These are phyloP conservation scores for Penstemon eatonii DNA, from an alignment of 257 asterid genomes.

Conservation along the genomic window DNA sequence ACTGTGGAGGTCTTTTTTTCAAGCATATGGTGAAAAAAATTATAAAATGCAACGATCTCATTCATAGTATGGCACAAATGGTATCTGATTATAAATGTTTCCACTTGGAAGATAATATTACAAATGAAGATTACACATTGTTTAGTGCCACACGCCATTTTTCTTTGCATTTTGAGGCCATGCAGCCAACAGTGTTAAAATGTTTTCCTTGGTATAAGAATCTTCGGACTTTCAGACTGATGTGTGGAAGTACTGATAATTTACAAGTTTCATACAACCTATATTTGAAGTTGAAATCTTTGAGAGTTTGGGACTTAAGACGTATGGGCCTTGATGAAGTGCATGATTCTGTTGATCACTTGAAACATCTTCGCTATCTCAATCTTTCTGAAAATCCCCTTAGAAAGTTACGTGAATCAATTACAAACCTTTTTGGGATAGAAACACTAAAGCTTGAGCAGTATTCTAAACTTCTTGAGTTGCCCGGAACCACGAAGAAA, in stretches of 20 bases:
- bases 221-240: conserved; percentile 38
- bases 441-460: conserved; percentile 35
- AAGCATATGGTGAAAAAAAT: conserved; percentile 10
- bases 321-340: conserved; percentile 34
- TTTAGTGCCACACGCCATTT: conserved; percentile 32
- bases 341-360: conserved; percentile 27
- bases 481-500: conserved; percentile 33
- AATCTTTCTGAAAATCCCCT: conserved; percentile 41
- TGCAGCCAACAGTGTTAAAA: conserved; percentile 2
- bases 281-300: conserved; percentile 29
- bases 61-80: conserved; percentile 34
- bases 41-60: conserved; percentile 49
- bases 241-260: conserved; percentile 2
- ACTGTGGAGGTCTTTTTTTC: conserved; percentile 40
- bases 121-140: background rate
- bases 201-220: conserved; percentile 28
- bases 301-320: conserved; percentile 47
- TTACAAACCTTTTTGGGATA: conserved; percentile 33
- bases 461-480: conserved; percentile 22
- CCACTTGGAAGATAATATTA: conserved; percentile 4
- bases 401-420: conserved; percentile 30
- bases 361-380: conserved; percentile 51
- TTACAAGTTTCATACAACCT: conserved; percentile 27
- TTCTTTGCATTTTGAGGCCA: conserved; percentile 17
- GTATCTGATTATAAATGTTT: conserved; percentile 31